Base-by-base conservation (phyloP, 768 basidiomycete genomes). In the Termitomyces sp. region DNA sequence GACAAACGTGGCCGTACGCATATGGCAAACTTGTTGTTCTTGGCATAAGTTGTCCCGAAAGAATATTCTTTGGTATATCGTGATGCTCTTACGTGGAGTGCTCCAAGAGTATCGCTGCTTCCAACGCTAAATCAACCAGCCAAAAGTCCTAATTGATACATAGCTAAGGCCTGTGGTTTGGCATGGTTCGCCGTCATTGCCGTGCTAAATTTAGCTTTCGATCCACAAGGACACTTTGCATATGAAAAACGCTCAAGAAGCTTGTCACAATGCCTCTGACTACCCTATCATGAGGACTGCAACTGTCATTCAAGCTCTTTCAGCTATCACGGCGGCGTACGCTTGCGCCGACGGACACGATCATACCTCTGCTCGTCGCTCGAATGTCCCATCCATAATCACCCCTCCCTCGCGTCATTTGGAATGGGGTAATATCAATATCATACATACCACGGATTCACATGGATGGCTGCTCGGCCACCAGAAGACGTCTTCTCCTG, bases 401-500 rank as follows among this genome's bases (percentile, higher is more conserved):
- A 74, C 83, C 0, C 77, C 77, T 18, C 93, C 93, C 4, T 80
- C 81, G 57, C 77, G 86, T 20, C 81, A 83, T 26, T 78, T 96
- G 14, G 82, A 83, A 54, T 95, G 93, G 94, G 85, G 88, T n/a
- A 91, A 95, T 66, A 79, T 95, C 68, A 95, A 95, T 68, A 82
- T 95, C 66, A 79, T 95, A 49, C 85, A 88, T 66, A 95, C 92
- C 3, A 95, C 94, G 0, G 93, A 95, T 70, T 89, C 83, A 41
- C 87, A 90, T 73, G 75, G 78, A 41, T 76, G 78, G 75, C 75
- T 95, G 4, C 78, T 93, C 40, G 93, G 93, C 1, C 93, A 96
- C 73, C 89, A 91, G 65, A 88, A 92, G 66, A 18, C 74, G 3
- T 80, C 79, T 3, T 84, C 80, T 67, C 89, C 90, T 0, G 91